phyloP scores from a whole-genome alignment of 73 alveolate genomes.

The Diophrys appendiculata region DNA sequence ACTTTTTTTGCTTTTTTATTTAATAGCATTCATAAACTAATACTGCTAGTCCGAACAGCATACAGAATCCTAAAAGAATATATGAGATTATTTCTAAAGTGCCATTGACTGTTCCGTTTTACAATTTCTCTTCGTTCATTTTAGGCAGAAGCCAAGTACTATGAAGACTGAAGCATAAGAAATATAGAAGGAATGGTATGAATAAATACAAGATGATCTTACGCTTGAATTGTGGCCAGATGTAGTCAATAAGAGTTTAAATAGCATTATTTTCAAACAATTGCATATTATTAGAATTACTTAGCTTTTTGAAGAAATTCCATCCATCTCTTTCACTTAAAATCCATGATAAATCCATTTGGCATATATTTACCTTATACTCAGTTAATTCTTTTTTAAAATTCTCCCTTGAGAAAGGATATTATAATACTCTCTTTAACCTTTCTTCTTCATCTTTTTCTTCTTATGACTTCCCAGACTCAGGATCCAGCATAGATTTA shows the following conservation, averaged over 20 bases:
- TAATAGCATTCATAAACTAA: too few species aligned
- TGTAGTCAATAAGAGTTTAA: constrained; percentile 16
- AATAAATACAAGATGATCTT: constrained; percentile 16
- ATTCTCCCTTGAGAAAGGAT: too few species aligned
- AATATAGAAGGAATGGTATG: constrained; percentile 34
- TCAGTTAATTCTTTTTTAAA: not conserved
- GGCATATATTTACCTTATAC: not conserved
- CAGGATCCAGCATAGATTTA: too few species aligned
- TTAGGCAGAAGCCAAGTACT: constrained; percentile 13
- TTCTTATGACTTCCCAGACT: too few species aligned
- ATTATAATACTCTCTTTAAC: too few species aligned
- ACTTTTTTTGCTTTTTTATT: too few species aligned
- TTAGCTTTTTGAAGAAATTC: constrained; percentile 4
- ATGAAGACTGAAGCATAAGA: constrained; percentile 28
- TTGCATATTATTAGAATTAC: constrained; percentile 30
- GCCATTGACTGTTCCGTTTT: too few species aligned
- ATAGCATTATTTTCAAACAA: constrained; percentile 35
- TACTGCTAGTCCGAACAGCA: too few species aligned
- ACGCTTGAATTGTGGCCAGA: constrained; percentile 26
- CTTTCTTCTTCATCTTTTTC: too few species aligned
- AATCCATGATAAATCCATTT: constrained; percentile 47
- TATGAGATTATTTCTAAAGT: too few species aligned
- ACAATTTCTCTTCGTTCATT: too few species aligned
- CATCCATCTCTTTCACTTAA: constrained; percentile 4
- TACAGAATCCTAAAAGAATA: too few species aligned